Evolutionary conservation across 495 filamentous ascomycete genomes (phyloP).

Genomic region (Podospora didyma): DNA sequence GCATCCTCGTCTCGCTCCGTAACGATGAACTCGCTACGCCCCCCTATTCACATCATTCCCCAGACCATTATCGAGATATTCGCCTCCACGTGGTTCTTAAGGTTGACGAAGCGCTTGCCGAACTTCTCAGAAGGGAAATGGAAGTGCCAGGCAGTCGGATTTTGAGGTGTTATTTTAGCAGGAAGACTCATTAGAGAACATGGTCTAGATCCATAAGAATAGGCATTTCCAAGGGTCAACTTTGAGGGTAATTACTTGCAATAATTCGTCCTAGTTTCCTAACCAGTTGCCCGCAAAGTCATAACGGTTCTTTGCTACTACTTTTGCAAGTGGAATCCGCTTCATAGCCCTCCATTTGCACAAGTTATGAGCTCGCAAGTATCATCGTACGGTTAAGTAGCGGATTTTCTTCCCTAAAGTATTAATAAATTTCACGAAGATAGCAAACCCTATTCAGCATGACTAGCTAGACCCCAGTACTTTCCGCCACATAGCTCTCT

Average conservation of each 20-base stretch:
- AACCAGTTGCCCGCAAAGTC: slow-evolving; percentile 5
- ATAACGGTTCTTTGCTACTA: slow-evolving; percentile 8
- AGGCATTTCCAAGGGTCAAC: not conserved
- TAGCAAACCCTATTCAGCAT: too few species aligned
- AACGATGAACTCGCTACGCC: not conserved
- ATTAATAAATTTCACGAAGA: too few species aligned
- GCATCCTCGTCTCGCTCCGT: not conserved
- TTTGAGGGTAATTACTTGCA: slow-evolving; percentile 5
- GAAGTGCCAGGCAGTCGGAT: slow-evolving; percentile 12
- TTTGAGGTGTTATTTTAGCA: slow-evolving; percentile 16
- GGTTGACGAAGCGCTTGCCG: slow-evolving; percentile 10
- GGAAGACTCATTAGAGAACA: slow-evolving; percentile 21
- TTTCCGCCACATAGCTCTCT: too few species aligned
- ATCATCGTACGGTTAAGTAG: not conserved
- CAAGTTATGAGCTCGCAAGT: not conserved
- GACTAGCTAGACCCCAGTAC: too few species aligned
- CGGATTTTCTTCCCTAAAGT: not conserved
- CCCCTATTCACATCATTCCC: slow-evolving; percentile 10
- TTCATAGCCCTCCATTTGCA: slow-evolving; percentile 4
- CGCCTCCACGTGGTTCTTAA: slow-evolving; percentile 18
- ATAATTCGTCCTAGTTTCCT: slow-evolving; percentile 4
- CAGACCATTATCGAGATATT: slow-evolving; percentile 20
- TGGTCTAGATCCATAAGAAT: slow-evolving; percentile 4
- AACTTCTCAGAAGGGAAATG: slow-evolving; percentile 14
- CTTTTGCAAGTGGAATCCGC: slow-evolving; percentile 7